Evolutionary conservation across 805 yeast species (phyloP).

Genomic region (Candida palmyrensis): DNA sequence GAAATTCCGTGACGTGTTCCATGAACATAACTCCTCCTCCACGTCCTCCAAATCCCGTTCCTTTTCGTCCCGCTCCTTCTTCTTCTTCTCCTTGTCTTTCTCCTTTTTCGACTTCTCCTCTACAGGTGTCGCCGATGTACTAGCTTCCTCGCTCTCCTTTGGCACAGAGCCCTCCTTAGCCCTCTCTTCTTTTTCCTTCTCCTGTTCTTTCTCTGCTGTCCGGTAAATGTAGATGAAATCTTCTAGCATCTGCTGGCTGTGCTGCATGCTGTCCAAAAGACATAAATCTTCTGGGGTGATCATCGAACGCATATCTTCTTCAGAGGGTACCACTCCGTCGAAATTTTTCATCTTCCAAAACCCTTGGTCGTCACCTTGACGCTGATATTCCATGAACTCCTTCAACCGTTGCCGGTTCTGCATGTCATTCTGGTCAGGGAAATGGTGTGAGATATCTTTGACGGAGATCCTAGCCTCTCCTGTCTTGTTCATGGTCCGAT

Average conservation of each 20-base stretch:
- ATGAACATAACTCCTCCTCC: constrained; percentile 85
- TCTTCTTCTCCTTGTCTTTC: constrained; percentile 16
- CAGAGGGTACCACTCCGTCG: constrained; percentile 62
- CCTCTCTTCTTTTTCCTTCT: constrained; percentile 34
- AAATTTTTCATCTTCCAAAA: constrained; percentile 77
- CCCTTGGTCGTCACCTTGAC: constrained; percentile 92
- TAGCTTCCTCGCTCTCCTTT: neutral
- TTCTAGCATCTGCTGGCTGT: constrained; percentile 83
- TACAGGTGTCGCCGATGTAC: constrained; percentile 7
- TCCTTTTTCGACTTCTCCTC: constrained; percentile 3
- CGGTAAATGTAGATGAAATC: constrained; percentile 60
- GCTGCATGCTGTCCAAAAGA: constrained; percentile 85
- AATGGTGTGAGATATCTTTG: constrained; percentile 83
- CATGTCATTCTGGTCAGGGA: constrained; percentile 96
- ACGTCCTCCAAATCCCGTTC: constrained; percentile 46
- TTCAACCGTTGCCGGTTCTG: constrained; percentile 92
- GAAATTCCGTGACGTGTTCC: constrained; percentile 92
- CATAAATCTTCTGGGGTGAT: constrained; percentile 89
- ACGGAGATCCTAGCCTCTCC: constrained; percentile 74
- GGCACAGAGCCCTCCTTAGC: constrained; percentile 2
- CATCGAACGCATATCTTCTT: constrained; percentile 74
- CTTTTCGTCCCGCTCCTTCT: constrained; percentile 20
- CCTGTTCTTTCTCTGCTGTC: constrained; percentile 29
- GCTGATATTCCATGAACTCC: constrained; percentile 96
- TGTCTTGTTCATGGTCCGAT: constrained; percentile 72